A percentile compares a stretch with the other conserved stretches of the same genome.
These are phyloP conservation scores for Colletotrichum orbiculare DNA, from an alignment of 2,329 filamentous ascomycete genomes.

Conservation along the genomic window DNA sequence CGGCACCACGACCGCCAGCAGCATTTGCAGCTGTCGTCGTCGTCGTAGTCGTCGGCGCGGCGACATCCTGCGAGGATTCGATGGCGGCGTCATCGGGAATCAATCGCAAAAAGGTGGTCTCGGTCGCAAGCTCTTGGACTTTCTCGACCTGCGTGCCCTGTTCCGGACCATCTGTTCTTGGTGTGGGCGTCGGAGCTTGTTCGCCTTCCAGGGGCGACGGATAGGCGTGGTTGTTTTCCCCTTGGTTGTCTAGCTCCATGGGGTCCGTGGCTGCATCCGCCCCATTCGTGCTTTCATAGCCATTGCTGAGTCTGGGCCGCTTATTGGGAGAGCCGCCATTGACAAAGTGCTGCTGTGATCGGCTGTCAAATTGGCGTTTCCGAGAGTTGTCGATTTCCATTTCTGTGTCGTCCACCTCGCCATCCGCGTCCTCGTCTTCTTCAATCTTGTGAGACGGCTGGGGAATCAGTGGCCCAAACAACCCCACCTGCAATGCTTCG, in stretches of 20 bases:
- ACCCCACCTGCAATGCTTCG: slow-evolving; percentile 60
- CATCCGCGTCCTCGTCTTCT: slow-evolving; percentile 49
- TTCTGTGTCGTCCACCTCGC: slow-evolving; percentile 50
- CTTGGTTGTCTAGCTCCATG: slow-evolving; percentile 69
- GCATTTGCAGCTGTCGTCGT: slow-evolving; percentile 43
- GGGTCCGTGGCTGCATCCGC: slow-evolving; percentile 59
- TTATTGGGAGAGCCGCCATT: slow-evolving; percentile 68
- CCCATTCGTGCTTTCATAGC: slow-evolving; percentile 63
- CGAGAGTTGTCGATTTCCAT: slow-evolving; percentile 57
- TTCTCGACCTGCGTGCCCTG: slow-evolving; percentile 74
- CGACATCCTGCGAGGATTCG: slow-evolving; percentile 42
- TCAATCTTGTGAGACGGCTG: slow-evolving; percentile 55
- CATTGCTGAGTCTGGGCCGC: slow-evolving; percentile 70
- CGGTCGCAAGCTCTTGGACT: slow-evolving; percentile 67
- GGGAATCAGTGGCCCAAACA: slow-evolving; percentile 67
- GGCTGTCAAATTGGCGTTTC: slow-evolving; percentile 61
- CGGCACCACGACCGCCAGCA: slow-evolving; percentile 44
- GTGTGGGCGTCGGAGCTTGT: slow-evolving; percentile 61
- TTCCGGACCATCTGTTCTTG: slow-evolving; percentile 70
- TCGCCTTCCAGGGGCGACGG: slow-evolving; percentile 72
- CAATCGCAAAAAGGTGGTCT: slow-evolving; percentile 71
- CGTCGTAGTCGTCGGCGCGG: slow-evolving; percentile 49
- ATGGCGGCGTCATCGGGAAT: slow-evolving; percentile 50
- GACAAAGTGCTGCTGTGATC: slow-evolving; percentile 56
- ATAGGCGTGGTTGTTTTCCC: slow-evolving; percentile 69